Conservation (phyloP, 2,329 filamentous ascomycete genomes). For the Periconia sp. region DNA sequence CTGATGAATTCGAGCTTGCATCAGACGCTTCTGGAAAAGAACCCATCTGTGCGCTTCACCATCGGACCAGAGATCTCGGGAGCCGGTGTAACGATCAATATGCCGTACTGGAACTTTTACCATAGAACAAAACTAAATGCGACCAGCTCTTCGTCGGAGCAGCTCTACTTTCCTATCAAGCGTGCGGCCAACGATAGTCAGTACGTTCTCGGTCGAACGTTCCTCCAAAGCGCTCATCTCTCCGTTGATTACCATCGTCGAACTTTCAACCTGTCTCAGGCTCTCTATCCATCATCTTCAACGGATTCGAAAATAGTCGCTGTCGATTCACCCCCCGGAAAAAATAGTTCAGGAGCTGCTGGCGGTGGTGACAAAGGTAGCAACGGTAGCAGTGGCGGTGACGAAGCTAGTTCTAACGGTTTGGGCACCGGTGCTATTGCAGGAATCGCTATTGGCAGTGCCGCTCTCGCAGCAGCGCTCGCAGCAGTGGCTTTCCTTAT, state of each 20-base stretch:
- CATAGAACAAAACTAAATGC: conserved; percentile 26
- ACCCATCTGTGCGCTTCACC: conserved; percentile 38
- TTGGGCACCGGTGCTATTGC: conserved; percentile 26
- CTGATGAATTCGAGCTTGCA: conserved; percentile 42
- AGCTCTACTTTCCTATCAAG: conserved; percentile 42
- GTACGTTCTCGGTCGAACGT: conserved; percentile 43
- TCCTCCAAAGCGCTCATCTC: conserved; percentile 47
- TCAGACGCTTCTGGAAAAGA: conserved; percentile 25
- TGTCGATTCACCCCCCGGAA: conserved; percentile 16
- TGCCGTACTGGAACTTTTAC: conserved; percentile 46
- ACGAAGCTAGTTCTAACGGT: conserved; percentile 1
- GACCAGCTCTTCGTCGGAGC: conserved; percentile 2
- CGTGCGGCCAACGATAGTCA: conserved; percentile 41
- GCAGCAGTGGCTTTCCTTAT: conserved; percentile 12
- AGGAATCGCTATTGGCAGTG: conserved; percentile 27
- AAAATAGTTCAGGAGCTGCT: conserved; percentile 7
- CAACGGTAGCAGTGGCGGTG: background rate
- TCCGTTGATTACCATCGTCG: conserved; percentile 40
- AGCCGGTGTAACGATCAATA: conserved; percentile 30
- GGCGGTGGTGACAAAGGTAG: background rate
- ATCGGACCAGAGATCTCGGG: conserved; percentile 26
- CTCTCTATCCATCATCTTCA: conserved; percentile 53
- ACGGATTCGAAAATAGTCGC: conserved; percentile 41
- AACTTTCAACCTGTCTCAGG: conserved; percentile 45
- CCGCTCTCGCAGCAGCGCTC: conserved; percentile 1